Conservation (phyloP, 2,329 filamentous ascomycete species). For the Lasiodiplodia sp. region DNA sequence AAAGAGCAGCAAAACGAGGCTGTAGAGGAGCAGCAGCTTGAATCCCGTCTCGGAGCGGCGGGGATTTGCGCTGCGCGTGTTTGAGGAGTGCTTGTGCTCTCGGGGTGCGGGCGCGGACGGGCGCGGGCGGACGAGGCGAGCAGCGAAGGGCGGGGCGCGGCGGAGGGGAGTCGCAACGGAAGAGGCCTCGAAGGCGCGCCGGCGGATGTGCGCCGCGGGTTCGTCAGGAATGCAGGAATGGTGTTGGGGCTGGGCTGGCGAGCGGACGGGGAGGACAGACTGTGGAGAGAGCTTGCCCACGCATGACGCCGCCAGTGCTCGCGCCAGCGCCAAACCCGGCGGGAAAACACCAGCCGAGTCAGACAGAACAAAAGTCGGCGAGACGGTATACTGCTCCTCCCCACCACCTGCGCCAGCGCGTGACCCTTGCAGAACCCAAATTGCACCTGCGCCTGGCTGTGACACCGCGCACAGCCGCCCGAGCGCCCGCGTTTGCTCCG, state of each 20-base stretch:
- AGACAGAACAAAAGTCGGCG: background rate
- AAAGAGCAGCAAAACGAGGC: slow-evolving; percentile 36
- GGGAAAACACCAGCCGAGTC: slow-evolving; percentile 15
- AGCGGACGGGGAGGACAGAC: slow-evolving; percentile 22
- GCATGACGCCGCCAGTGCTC: background rate
- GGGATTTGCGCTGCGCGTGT: slow-evolving; percentile 19
- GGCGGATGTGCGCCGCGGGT: slow-evolving; percentile 16
- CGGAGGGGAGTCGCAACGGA: background rate
- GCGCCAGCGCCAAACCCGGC: slow-evolving; percentile 22
- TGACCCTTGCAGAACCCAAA: slow-evolving; percentile 10
- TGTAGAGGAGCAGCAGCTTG: slow-evolving; percentile 24
- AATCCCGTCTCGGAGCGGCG: slow-evolving; percentile 18
- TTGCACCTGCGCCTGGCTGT: slow-evolving; percentile 14
- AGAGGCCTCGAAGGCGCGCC: slow-evolving; percentile 14
- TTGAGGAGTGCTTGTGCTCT: background rate
- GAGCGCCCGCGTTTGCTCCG: slow-evolving; percentile 5
- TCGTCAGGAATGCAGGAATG: slow-evolving; percentile 6
- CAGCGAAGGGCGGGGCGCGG: background rate
- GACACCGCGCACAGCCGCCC: slow-evolving; percentile 16
- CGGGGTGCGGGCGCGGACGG: background rate
- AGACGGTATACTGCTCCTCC: background rate
- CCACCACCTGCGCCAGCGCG: slow-evolving; percentile 14
- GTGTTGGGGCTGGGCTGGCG: slow-evolving; percentile 7
- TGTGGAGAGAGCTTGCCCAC: slow-evolving; percentile 27
- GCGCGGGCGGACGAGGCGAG: background rate